phyloP scores from a whole-genome alignment of 163 green algal genomes.

The Botryococcus braunii region DNA sequence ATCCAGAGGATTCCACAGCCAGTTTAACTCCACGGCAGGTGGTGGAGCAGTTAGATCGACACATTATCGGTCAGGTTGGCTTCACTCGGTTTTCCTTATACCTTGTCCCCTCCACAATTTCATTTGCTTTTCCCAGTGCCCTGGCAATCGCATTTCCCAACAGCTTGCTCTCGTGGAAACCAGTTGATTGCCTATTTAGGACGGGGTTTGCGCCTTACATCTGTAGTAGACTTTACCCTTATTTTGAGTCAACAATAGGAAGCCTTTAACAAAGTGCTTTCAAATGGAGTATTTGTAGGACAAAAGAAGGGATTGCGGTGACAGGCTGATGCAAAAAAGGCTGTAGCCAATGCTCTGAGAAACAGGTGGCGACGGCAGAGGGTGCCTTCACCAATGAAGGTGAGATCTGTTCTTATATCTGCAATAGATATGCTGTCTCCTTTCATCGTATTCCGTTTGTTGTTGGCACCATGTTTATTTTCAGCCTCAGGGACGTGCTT shows the following conservation, averaged over 20 bases:
- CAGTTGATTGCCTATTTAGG: too few species aligned
- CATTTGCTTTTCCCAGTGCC: background rate
- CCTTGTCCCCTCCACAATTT: background rate
- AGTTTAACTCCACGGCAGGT: constrained; percentile 77
- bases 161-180: too few species aligned
- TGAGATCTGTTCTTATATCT: background rate
- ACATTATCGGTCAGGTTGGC: constrained; percentile 74
- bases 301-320: background rate
- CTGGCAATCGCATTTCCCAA: too few species aligned
- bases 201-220: background rate
- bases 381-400: constrained; percentile 47
- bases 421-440: background rate
- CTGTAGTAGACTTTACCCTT: background rate
- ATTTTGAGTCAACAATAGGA: background rate
- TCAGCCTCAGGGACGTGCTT: background rate
- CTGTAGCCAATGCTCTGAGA: constrained; percentile 87
- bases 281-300: background rate
- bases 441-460: background rate
- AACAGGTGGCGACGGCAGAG: constrained; percentile 88
- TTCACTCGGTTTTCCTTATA: background rate
- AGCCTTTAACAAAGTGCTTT: background rate
- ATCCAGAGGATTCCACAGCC: too few species aligned
- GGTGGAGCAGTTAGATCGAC: constrained; percentile 75
- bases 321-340: constrained; percentile 79
- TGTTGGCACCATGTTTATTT: background rate